Evolutionary conservation across 768 basidiomycete genomes (phyloP), one percentile per base, ranked within the genome.

Genomic region (Lactarius quietus): DNA sequence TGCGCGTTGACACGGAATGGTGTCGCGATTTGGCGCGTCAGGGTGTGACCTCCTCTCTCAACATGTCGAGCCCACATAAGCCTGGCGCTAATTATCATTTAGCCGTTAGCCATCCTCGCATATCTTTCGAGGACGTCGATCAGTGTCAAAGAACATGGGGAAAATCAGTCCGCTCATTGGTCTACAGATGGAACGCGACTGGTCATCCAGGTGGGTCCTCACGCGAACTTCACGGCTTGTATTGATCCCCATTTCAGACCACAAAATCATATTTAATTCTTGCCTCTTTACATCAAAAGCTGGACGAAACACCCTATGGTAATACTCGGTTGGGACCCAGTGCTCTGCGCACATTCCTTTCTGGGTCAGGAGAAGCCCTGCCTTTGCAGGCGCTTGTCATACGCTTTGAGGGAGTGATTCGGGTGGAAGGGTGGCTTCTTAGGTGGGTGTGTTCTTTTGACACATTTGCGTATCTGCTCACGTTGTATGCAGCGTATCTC

Each of bases 91-190:
- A 23, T 52, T 39, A 17, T 45, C n/a, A 7, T 48, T 26, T 73
- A 93, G 91, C 91, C 91, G 1, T 85, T 86, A 43, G 83, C 85
- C 35, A 81, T 88, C 7, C 74, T 92, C 66, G 88, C 92, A 26
- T 83, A 87, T 69, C 80, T 96, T 20, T 82, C 87, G 36, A 85
- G 95, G 61, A 91, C 92, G 39, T 79, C 86, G 8, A 84, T 85
- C 1, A 95, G 93, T 20, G 78, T 96, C 43, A 75, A 82, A 61
- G 88, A 91, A 64, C 94, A 95, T 73, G 95, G 95, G n/a, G 84
- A 87, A 71, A 96, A 94, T 70, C 67, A 81, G 23, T 77, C 82
- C 59, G 85, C 84, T 15, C 83, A 86, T 71, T 98, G 95, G 94
- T 86, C 93, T 20, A 87, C 88, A 60, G 93, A 95, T 73, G 88